Evolutionary conservation across 2,329 filamentous ascomycete genomes (phyloP).

Genomic region (Corynespora cassiicola): DNA sequence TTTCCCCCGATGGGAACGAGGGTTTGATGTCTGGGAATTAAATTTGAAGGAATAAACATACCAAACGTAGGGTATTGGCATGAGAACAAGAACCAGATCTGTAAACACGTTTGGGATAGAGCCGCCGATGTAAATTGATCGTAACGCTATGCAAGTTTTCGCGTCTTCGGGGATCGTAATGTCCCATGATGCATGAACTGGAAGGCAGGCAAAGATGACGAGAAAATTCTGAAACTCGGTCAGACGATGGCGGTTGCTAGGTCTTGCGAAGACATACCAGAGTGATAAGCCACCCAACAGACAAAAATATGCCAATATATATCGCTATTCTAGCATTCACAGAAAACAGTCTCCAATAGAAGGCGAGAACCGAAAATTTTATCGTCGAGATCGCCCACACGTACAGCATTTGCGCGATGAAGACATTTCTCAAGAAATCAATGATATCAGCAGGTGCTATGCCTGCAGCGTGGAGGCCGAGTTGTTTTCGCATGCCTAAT

Average conservation of each 20-base stretch:
- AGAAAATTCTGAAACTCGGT: slow-evolving; percentile 16
- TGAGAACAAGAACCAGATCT: slow-evolving; percentile 25
- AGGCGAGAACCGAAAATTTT: slow-evolving; percentile 31
- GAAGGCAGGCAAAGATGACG: slow-evolving; percentile 26
- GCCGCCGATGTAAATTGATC: slow-evolving; percentile 27
- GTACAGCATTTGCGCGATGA: slow-evolving; percentile 26
- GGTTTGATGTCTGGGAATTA: too few relatives aligned
- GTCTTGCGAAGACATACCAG: slow-evolving; percentile 11
- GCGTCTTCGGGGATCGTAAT: slow-evolving; percentile 17
- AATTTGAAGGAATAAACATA: too few relatives aligned
- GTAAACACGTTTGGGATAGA: slow-evolving; percentile 31
- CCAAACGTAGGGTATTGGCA: slow-evolving; percentile 34
- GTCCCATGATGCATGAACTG: slow-evolving; percentile 27
- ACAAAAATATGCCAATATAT: slow-evolving; percentile 14
- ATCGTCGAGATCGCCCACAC: slow-evolving; percentile 17
- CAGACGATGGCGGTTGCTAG: not conserved
- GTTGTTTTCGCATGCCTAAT: slow-evolving; percentile 22
- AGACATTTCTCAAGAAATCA: slow-evolving; percentile 23
- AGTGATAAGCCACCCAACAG: slow-evolving; percentile 23
- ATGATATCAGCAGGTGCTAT: slow-evolving; percentile 15
- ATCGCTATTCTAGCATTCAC: slow-evolving; percentile 18
- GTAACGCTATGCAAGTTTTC: slow-evolving; percentile 26
- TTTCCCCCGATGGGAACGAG: too few relatives aligned
- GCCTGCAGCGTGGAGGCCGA: slow-evolving; percentile 18
- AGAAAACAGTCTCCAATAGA: slow-evolving; percentile 34